Conservation (phyloP, 2,329 filamentous ascomycete species). For the Colletotrichum melonis region DNA sequence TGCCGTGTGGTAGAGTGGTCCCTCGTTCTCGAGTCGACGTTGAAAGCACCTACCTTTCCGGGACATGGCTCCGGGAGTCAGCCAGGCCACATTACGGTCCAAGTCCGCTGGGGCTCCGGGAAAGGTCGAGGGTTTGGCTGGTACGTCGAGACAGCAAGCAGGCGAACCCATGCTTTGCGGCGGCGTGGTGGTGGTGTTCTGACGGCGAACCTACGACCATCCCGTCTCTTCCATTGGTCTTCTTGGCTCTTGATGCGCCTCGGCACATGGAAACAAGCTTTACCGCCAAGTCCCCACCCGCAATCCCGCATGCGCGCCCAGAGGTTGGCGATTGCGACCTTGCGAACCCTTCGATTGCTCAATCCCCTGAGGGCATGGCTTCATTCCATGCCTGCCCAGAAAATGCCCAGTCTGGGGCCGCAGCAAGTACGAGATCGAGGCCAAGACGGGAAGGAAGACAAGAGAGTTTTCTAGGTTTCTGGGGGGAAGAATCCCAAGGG, state of each 20-base stretch:
- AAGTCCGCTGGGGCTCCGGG: constrained; percentile 15
- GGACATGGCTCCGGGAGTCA: constrained; percentile 30
- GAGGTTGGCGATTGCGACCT: constrained; percentile 7
- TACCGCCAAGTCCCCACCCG: constrained; percentile 34
- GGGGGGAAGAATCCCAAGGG: not conserved
- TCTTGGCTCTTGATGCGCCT: constrained; percentile 1
- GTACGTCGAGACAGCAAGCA: not conserved
- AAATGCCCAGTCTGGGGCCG: constrained; percentile 27
- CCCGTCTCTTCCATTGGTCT: not conserved
- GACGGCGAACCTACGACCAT: not conserved
- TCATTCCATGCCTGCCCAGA: not conserved
- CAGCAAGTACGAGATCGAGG: constrained; percentile 24
- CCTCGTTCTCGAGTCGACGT: constrained; percentile 3
- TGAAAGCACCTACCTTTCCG: constrained; percentile 34
- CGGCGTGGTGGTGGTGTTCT: not conserved
- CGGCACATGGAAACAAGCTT: constrained; percentile 35
- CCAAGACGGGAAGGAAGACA: constrained; percentile 32
- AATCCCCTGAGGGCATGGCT: not conserved
- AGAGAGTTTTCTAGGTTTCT: not conserved
- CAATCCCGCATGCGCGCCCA: constrained; percentile 20
- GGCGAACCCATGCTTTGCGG: constrained; percentile 12
- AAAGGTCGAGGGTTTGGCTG: not conserved
- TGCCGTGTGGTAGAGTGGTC: not conserved
- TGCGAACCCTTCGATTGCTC: not conserved
- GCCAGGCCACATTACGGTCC: constrained; percentile 10